phyloP scores from a whole-genome alignment of 345 rosid genomes.

The Anacardium occidentale region DNA sequence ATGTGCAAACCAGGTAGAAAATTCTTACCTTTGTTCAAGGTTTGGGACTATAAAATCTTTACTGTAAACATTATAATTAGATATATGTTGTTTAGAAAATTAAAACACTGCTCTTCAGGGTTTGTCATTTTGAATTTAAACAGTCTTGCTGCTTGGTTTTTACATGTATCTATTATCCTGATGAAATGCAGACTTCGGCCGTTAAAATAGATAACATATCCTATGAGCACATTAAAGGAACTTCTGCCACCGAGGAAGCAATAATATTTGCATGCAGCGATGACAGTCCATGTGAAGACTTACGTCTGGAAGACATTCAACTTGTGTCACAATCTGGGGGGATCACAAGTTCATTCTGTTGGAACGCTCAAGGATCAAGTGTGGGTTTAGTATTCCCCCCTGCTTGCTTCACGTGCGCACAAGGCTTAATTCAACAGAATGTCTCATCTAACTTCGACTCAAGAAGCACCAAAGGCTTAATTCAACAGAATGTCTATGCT shows the following conservation, averaged over 20 bases:
- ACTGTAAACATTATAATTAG: not conserved
- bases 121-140: not conserved
- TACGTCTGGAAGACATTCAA: constrained; percentile 62
- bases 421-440: constrained; percentile 45
- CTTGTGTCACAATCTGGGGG: constrained; percentile 43
- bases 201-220: constrained; percentile 64
- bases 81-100: not conserved
- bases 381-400: constrained; percentile 53
- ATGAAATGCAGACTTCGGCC: constrained; percentile 63
- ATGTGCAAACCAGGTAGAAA: constrained; percentile 76
- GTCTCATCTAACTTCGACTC: constrained; percentile 24
- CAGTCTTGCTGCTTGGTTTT: not conserved
- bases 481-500: constrained; percentile 40
- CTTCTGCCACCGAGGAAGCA: constrained; percentile 75
- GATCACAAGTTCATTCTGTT: constrained; percentile 54
- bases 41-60: not conserved
- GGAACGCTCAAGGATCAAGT: constrained; percentile 77
- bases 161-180: not conserved
- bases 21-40: not conserved
- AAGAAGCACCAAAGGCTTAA: constrained; percentile 29
- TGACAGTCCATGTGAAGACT: constrained; percentile 51
- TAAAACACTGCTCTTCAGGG: not conserved
- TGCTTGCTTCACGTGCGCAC: constrained; percentile 48
- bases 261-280: constrained; percentile 76
- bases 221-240: constrained; percentile 57